Conservation (phyloP, 306 rosid species). For the Abrus precatorius region DNA sequence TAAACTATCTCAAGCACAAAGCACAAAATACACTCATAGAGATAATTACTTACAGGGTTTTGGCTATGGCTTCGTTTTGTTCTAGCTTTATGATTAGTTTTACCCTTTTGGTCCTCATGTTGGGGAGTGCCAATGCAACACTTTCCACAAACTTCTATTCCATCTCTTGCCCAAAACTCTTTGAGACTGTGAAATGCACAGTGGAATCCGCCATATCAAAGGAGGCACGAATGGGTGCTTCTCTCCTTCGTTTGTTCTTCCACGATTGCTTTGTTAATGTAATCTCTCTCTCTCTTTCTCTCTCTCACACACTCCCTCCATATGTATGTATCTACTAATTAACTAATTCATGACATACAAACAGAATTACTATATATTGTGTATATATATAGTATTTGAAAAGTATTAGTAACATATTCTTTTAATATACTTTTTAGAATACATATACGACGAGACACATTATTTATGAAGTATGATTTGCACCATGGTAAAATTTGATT, state of each 20-base stretch:
- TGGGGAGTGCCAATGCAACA: slow-evolving; percentile 59
- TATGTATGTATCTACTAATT: no score
- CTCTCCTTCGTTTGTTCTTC: slow-evolving; percentile 89
- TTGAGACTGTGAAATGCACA: slow-evolving; percentile 59
- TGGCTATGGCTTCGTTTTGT: slow-evolving; percentile 52
- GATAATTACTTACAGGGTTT: background rate
- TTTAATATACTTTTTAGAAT: no score
- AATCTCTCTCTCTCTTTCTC: slow-evolving; percentile 35
- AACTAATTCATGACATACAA: no score
- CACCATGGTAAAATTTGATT: no score
- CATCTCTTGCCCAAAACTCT: slow-evolving; percentile 70
- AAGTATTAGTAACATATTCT: no score
- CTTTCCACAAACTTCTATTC: slow-evolving; percentile 67
- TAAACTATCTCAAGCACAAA: slow-evolving; percentile 10
- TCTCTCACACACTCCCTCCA: background rate
- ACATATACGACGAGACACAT: no score
- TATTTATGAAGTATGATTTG: no score
- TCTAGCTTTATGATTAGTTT: slow-evolving; percentile 38
- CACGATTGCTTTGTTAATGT: slow-evolving; percentile 95
- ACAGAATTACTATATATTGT: no score
- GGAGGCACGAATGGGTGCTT: slow-evolving; percentile 95
- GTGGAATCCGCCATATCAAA: slow-evolving; percentile 69
- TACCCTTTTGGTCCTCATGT: slow-evolving; percentile 46
- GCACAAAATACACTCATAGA: background rate
- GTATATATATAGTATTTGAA: no score